Conservation (phyloP, 208 protist genomes). For the Endotrypanum monterogeii region DNA sequence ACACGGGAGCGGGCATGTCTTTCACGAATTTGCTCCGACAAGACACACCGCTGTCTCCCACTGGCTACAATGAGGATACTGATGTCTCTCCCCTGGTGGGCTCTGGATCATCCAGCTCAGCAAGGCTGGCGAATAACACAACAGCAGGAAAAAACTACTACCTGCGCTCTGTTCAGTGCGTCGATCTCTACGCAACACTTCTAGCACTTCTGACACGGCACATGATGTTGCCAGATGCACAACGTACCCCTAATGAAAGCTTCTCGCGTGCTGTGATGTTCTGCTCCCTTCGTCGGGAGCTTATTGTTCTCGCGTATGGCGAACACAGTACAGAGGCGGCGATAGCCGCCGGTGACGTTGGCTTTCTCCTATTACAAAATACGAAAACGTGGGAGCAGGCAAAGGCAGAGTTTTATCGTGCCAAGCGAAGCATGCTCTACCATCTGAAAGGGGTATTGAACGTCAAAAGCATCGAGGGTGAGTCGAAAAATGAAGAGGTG, state of each 20-base stretch:
- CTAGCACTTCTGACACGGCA: conserved; percentile 44
- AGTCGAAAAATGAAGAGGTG: neutral
- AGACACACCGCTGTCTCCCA: neutral
- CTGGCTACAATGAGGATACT: neutral
- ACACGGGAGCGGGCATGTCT: neutral
- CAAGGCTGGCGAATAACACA: neutral
- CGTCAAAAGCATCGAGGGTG: neutral
- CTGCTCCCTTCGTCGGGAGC: conserved; percentile 44
- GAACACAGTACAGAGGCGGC: conserved; percentile 43
- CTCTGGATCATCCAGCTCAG: neutral
- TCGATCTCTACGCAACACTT: conserved; percentile 40
- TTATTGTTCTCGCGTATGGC: conserved; percentile 40
- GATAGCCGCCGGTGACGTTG: conserved; percentile 42
- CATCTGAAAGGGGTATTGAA: conserved; percentile 13
- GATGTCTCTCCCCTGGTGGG: neutral
- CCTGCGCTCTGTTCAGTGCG: conserved; percentile 45
- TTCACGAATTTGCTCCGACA: conserved; percentile 14
- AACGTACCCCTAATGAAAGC: conserved; percentile 41
- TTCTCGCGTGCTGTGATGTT: conserved; percentile 41
- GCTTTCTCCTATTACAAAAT: conserved; percentile 35
- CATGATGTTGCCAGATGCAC: conserved; percentile 38
- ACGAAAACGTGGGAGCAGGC: conserved; percentile 35
- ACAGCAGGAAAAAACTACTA: conserved; percentile 20
- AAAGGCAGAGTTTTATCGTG: conserved; percentile 41
- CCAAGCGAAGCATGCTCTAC: conserved; percentile 20